These are phyloP conservation scores for Puccinia polysora DNA, from an alignment of 1,284 basidiomycete species.

Conservation along the genomic window DNA sequence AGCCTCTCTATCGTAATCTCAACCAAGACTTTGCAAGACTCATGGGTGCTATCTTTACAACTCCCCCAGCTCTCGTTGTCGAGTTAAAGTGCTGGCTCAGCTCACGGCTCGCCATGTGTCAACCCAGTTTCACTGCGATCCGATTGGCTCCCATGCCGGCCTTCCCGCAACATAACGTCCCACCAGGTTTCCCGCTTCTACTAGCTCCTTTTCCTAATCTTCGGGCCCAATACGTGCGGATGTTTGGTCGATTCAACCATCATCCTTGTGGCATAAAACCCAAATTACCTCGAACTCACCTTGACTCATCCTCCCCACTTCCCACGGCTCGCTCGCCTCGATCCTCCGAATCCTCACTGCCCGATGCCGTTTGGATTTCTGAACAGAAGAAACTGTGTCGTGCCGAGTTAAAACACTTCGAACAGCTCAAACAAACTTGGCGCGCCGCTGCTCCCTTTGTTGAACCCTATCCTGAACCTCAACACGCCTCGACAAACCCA, in stretches of 20 bases:
- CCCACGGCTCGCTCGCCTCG: neutral
- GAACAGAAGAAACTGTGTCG: slow-evolving; percentile 1
- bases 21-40: slow-evolving; percentile 7
- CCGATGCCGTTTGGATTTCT: slow-evolving; percentile 25
- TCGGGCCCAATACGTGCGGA: slow-evolving; percentile 19
- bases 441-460: slow-evolving; percentile 3
- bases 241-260: slow-evolving; percentile 25
- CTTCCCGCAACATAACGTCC: neutral
- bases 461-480: neutral
- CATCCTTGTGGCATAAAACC: neutral
- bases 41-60: slow-evolving; percentile 14
- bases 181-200: slow-evolving; percentile 22
- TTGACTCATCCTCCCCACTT: slow-evolving; percentile 1
- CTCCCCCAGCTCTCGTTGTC: slow-evolving; percentile 6
- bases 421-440: slow-evolving; percentile 24
- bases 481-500: slow-evolving; percentile 1
- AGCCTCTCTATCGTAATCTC: slow-evolving; percentile 19
- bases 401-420: slow-evolving; percentile 24
- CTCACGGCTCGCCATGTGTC: slow-evolving; percentile 16
- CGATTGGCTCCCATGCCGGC: slow-evolving; percentile 22
- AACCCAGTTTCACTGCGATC: slow-evolving; percentile 23
- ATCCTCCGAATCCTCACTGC: neutral
- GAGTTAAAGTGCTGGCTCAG: slow-evolving; percentile 22
- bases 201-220: slow-evolving; percentile 27
- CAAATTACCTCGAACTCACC: neutral